Base-by-base conservation (phyloP, 164 flowering plant genomes). In the Magnolia changhungtana region DNA sequence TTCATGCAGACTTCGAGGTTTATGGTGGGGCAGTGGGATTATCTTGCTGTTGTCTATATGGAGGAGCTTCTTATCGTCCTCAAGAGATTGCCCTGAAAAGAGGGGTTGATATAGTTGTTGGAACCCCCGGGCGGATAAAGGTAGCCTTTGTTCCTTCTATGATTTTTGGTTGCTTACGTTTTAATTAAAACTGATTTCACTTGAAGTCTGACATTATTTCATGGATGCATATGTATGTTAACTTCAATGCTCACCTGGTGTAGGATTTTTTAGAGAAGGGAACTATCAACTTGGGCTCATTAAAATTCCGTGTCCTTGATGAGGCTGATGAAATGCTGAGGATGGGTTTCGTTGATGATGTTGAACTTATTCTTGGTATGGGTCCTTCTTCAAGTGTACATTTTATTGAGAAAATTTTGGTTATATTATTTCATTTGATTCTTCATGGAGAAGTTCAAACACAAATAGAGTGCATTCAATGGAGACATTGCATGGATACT, bases 321-420 rank as follows among this genome's bases (percentile, higher is more conserved):
- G 98, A 96, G 82, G 97, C 98, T 78, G 98, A 94, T 87, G 98
- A 96, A 81, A 96, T 96, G 98, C 81, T 96, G 77, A 87, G 87
- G 76, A 94, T 94, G 97, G 98, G 99, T 61, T 96, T 96, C 79
- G 98, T 96, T 80, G 98, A 96, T 1, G 99, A 96, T 86, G 99
- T 96, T 78, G 99, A 96, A 83, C 87, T 89, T 55, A 96, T 94
- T 78, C 83, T 94, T 45, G 99, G 99, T 94, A 83, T 50, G 80
- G 55, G 13, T 7, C n/a, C 59, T 18, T 37, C 51, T 3, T 55
- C 18, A 11, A 10, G 9, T 5, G n/a, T 67, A 27, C 72, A 24
- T 67, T 2, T 4, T 5, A 67, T n/a, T n/a, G 29, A 18, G 51
- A 27, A 29, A 10, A 10, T 70, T 50, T 70, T 23, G 58, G 61